These are phyloP conservation scores for Coemansia sp. DNA, from an alignment of 192 early-diverging fungal genomes.

Conservation along the genomic window DNA sequence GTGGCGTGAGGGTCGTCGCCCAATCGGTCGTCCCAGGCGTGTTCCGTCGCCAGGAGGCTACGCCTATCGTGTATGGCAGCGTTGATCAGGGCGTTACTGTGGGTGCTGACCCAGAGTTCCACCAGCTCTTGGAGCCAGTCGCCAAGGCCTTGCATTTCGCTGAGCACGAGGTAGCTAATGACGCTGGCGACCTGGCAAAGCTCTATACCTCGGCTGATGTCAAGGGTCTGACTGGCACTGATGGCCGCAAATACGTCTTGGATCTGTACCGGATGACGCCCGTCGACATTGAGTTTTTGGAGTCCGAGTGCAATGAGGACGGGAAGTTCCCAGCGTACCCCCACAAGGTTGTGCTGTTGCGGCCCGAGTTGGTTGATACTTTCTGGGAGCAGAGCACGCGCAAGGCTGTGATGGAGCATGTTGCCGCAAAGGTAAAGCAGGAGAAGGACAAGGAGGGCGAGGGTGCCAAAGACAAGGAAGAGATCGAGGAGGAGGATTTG, in stretches of 20 bases:
- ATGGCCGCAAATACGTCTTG: slow-evolving; percentile 89
- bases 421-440: slow-evolving; percentile 40
- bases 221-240: slow-evolving; percentile 92
- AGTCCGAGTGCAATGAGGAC: slow-evolving; percentile 63
- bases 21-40: slow-evolving; percentile 94
- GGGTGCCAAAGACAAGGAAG: slow-evolving; percentile 21
- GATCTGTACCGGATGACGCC: slow-evolving; percentile 93
- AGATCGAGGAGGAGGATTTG: slow-evolving; percentile 24
- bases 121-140: slow-evolving; percentile 67
- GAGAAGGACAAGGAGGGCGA: slow-evolving; percentile 12
- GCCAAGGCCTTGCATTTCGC: slow-evolving; percentile 81
- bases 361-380: slow-evolving; percentile 83
- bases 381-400: slow-evolving; percentile 86
- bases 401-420: slow-evolving; percentile 58
- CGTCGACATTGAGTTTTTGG: slow-evolving; percentile 88
- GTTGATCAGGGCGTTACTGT: slow-evolving; percentile 84
- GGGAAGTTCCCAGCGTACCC: slow-evolving; percentile 74
- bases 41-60: slow-evolving; percentile 73
- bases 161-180: slow-evolving; percentile 69
- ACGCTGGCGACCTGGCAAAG: slow-evolving; percentile 61
- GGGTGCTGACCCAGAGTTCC: slow-evolving; percentile 74
- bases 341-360: slow-evolving; percentile 81
- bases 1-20: slow-evolving; percentile 87
- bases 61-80: slow-evolving; percentile 88
- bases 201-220: slow-evolving; percentile 87